These are phyloP conservation scores for Cercis canadensis DNA, from an alignment of 306 rosid genomes.

Conservation along the genomic window DNA sequence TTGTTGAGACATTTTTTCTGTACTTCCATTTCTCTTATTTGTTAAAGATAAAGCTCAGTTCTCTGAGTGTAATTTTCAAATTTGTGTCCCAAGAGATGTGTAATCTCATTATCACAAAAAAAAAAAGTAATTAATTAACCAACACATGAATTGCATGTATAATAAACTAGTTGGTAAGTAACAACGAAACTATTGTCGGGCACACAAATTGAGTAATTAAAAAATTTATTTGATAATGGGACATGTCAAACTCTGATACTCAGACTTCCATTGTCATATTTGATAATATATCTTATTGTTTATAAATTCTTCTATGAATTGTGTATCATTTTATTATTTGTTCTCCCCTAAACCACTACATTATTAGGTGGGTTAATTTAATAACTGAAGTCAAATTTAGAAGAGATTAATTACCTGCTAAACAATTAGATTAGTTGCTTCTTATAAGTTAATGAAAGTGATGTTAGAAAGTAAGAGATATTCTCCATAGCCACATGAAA, in stretches of 20 bases:
- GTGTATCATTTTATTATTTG: too few species aligned
- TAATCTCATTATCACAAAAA: too few species aligned
- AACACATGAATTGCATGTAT: too few species aligned
- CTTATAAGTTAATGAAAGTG: not conserved
- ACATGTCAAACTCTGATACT: not conserved
- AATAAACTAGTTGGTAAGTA: too few species aligned
- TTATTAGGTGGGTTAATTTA: not conserved
- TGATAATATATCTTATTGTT: not conserved
- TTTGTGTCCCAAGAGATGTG: too few species aligned
- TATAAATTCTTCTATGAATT: not conserved
- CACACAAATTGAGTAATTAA: not conserved
- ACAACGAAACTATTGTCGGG: too few species aligned
- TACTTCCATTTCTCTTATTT: too few species aligned
- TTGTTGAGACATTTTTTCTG: too few species aligned
- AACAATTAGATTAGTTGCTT: not conserved
- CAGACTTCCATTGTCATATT: not conserved
- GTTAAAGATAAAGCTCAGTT: too few species aligned
- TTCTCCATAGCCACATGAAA: not conserved
- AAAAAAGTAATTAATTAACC: too few species aligned
- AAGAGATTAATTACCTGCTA: not conserved
- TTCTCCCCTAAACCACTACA: slow-evolving; percentile 19
- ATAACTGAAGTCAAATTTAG: not conserved
- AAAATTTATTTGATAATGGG: not conserved
- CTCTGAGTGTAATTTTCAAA: too few species aligned
- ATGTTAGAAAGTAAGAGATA: not conserved